Evolutionary conservation across 1,284 basidiomycete species (phyloP).

Genomic region (Ustilago trichophora): DNA sequence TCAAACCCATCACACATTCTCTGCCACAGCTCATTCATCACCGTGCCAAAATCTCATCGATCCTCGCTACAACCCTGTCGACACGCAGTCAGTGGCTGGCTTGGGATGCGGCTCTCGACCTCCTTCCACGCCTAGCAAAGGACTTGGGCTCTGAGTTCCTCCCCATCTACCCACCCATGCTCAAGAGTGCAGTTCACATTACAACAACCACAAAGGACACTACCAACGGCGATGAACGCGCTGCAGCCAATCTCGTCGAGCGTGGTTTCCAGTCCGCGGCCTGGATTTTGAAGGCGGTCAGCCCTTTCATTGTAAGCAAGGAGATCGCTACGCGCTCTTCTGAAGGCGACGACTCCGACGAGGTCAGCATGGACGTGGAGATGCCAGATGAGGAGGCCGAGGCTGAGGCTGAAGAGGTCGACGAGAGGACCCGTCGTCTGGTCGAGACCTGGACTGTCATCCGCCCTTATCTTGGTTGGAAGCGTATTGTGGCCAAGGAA

Average conservation of each 20-base stretch:
- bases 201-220: constrained; percentile 57
- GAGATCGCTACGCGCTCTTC: constrained; percentile 3
- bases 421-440: constrained; percentile 34
- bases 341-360: not conserved
- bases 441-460: constrained; percentile 53
- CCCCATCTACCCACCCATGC: constrained; percentile 57
- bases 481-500: constrained; percentile 17
- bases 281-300: constrained; percentile 57
- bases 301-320: constrained; percentile 54
- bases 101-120: constrained; percentile 62
- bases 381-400: constrained; percentile 21
- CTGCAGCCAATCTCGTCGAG: constrained; percentile 62
- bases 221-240: constrained; percentile 58
- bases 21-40: constrained; percentile 64
- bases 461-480: constrained; percentile 55
- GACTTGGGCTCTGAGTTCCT: constrained; percentile 63
- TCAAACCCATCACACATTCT: constrained; percentile 48
- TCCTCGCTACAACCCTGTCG: constrained; percentile 33
- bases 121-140: constrained; percentile 63
- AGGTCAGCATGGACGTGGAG: constrained; percentile 3
- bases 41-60: constrained; percentile 37
- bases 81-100: constrained; percentile 48
- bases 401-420: constrained; percentile 37
- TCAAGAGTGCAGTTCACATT: constrained; percentile 53
- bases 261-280: constrained; percentile 61